Evolutionary conservation across 192 early-diverging fungal genomes (phyloP), one percentile per base, ranked within the genome.

Genomic region (Ambispora gerdemannii): DNA sequence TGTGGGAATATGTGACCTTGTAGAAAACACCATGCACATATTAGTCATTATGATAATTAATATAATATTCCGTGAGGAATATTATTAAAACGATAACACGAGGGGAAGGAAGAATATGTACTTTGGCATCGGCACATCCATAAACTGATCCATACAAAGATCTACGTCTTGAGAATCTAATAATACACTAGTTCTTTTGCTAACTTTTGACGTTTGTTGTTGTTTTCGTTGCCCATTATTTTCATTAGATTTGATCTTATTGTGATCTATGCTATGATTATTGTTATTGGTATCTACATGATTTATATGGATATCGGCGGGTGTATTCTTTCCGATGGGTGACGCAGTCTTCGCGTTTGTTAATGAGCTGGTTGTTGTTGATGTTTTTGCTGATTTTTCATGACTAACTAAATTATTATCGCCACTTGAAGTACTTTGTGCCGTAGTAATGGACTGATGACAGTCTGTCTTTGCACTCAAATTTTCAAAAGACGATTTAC

Each of bases 121-220:
- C 65, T 33, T 67, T 52, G 65, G 65, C 50, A 67, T 67, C 36
- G 65, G 50, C 24, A 67, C 65, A 53, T 67, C 65, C 19, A 67
- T 47, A 36, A 67, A 67, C 3, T 55, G 47, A 22, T 67, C 65
- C 3, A 35, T 10, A 33, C 19, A 67, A 67, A 53, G 13, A 20
- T 66, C 50, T 25, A 33, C 20, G 1, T 43, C 22, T 19, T 20
- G 17, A 19, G 17, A 49, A 32, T 50, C 63, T 30, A 65, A 27
- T 32, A 50, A 50, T 17, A 50, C 33, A 0, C 61, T 63, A 43
- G 31, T 63, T 22, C 24, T 28, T 43, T 19, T 20, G 50, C 8
- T 65, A 53, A 20, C 51, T 43, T 43, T 43, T 15, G 6, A 6
- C 38, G 6, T 15, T 43, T 43, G 6, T 10, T 15, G 15, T 43